Conservation (phyloP, 495 filamentous ascomycete species). For the Rostrohypoxylon terebratum region DNA sequence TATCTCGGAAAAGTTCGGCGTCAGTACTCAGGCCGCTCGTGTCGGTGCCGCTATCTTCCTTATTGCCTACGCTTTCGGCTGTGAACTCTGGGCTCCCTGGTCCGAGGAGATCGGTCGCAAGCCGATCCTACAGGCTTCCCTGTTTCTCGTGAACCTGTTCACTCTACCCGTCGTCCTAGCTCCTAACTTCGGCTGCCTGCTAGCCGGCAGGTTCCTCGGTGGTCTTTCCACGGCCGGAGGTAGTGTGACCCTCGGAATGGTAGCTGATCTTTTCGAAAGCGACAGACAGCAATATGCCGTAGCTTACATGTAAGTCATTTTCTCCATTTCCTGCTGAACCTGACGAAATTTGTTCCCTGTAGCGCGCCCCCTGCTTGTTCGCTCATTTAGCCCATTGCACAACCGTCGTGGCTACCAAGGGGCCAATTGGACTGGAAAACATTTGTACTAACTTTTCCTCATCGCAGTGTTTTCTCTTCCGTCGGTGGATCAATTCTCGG, state of each 20-base stretch:
- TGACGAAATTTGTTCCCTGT: not conserved
- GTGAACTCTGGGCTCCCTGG: constrained; percentile 87
- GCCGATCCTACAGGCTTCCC: constrained; percentile 75
- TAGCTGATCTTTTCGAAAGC: constrained; percentile 82
- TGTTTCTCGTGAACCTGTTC: constrained; percentile 80
- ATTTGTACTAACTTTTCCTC: not conserved
- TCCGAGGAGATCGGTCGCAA: constrained; percentile 82
- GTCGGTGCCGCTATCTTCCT: constrained; percentile 78
- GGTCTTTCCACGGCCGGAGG: constrained; percentile 80
- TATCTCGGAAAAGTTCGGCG: constrained; percentile 70
- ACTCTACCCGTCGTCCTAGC: constrained; percentile 78
- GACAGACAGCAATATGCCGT: constrained; percentile 79
- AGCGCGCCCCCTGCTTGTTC: not conserved
- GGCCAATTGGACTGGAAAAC: not conserved
- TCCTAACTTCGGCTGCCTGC: constrained; percentile 73
- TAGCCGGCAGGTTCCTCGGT: constrained; percentile 74
- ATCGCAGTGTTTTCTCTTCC: constrained; percentile 74
- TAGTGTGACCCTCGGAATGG: constrained; percentile 84
- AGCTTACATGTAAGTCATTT: constrained; percentile 63
- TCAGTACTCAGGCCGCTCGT: constrained; percentile 73
- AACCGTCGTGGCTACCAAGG: not conserved
- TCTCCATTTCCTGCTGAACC: not conserved
- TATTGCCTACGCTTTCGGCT: constrained; percentile 80
- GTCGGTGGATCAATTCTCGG: constrained; percentile 81
- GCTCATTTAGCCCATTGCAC: not conserved